Conservation (phyloP, 805 yeast genomes). For the Lachancea thermotolerans region DNA sequence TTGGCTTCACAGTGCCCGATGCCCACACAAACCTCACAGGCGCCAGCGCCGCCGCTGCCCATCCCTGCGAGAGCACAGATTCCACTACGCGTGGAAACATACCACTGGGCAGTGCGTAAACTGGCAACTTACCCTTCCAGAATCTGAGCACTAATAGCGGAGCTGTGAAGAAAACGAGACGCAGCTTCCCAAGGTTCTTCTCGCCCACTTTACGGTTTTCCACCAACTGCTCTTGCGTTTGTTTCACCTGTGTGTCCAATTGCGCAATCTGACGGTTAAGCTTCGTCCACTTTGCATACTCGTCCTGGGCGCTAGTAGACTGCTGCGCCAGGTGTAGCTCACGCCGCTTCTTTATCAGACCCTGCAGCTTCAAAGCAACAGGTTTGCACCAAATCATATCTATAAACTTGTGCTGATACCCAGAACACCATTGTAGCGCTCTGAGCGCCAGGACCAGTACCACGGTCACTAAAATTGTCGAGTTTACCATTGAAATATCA, state of each 20-base stretch:
- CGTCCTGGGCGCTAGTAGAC: slow-evolving; percentile 76
- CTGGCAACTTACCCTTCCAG: slow-evolving; percentile 29
- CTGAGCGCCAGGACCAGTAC: slow-evolving; percentile 18
- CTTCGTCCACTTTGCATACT: slow-evolving; percentile 94
- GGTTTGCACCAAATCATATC: slow-evolving; percentile 17
- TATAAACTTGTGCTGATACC: slow-evolving; percentile 16
- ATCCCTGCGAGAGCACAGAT: slow-evolving; percentile 30
- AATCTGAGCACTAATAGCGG: slow-evolving; percentile 29
- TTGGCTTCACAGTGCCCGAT: slow-evolving; percentile 2
- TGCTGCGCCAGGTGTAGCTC: slow-evolving; percentile 47
- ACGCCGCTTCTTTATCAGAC: slow-evolving; percentile 39
- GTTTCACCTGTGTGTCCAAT: slow-evolving; percentile 45
- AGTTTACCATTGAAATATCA: not conserved
- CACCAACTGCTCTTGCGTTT: slow-evolving; percentile 34
- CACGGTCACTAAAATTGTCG: slow-evolving; percentile 6
- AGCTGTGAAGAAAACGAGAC: slow-evolving; percentile 23
- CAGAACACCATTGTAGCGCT: slow-evolving; percentile 19
- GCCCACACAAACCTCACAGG: slow-evolving; percentile 20
- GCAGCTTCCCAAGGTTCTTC: slow-evolving; percentile 16
- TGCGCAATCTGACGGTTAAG: slow-evolving; percentile 66
- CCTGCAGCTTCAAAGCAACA: slow-evolving; percentile 26
- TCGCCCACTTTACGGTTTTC: slow-evolving; percentile 7
- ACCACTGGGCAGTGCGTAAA: slow-evolving; percentile 24
- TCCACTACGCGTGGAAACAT: slow-evolving; percentile 27
- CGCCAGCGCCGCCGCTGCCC: slow-evolving; percentile 22